Percentiles rank a stretch among this genome's conserved stretches.
Evolutionary conservation across 1,284 basidiomycete species (phyloP).

Genomic region (Puccinia triticina): DNA sequence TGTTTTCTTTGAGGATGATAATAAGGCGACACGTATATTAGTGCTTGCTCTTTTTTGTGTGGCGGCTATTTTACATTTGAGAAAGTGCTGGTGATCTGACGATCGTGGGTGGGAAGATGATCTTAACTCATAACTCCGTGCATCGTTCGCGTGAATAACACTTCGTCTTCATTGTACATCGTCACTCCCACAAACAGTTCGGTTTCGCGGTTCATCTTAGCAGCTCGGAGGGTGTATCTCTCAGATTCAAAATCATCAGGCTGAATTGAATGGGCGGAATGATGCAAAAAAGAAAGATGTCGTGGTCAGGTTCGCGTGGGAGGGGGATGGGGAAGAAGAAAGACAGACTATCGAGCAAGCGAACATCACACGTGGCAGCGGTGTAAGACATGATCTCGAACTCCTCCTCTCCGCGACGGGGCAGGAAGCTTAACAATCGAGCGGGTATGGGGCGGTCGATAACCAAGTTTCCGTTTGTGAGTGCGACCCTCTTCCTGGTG

Average conservation of each 20-base stretch:
- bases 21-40: conserved; percentile 66
- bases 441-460: conserved; percentile 82
- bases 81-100: not conserved
- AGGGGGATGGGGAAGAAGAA: not conserved
- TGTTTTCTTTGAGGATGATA: conserved; percentile 60
- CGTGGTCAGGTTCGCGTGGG: not conserved
- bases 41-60: conserved; percentile 63
- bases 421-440: conserved; percentile 72
- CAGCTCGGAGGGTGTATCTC: conserved; percentile 83
- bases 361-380: conserved; percentile 78
- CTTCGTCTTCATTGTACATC: conserved; percentile 95
- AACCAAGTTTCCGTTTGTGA: conserved; percentile 80
- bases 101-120: not conserved
- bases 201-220: conserved; percentile 75
- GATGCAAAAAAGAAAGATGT: not conserved
- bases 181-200: conserved; percentile 94
- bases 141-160: conserved; percentile 88
- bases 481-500: conserved; percentile 62
- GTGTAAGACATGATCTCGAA: conserved; percentile 79
- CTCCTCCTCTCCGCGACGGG: conserved; percentile 77
- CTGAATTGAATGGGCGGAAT: conserved; percentile 3
- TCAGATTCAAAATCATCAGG: conserved; percentile 87
- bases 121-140: conserved; percentile 82
- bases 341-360: conserved; percentile 26
- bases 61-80: conserved; percentile 65